A percentile compares a stretch with the other conserved stretches of the same genome.
Conservation (phyloP, 345 rosid species). For the Citropsis articulata region DNA sequence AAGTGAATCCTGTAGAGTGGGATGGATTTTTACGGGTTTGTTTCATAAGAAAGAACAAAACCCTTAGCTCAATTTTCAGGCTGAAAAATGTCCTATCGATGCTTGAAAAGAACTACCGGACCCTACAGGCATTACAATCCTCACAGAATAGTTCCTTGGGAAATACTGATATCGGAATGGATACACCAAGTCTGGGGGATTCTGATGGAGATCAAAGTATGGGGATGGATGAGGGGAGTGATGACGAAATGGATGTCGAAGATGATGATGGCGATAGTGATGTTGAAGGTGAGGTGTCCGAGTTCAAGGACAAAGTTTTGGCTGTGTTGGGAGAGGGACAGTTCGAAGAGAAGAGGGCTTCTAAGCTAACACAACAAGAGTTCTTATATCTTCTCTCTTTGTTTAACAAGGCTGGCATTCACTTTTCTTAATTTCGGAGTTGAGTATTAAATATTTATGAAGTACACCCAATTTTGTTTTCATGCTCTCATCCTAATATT, state of each 20-base stretch:
- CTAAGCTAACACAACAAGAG: conserved; percentile 73
- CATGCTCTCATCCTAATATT: no score
- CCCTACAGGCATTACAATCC: conserved; percentile 58
- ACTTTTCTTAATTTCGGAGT: conserved; percentile 46
- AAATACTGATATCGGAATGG: conserved; percentile 22
- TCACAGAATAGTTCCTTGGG: conserved; percentile 22
- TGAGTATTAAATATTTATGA: not conserved
- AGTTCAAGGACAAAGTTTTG: conserved; percentile 65
- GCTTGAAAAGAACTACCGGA: conserved; percentile 84
- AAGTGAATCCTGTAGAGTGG: conserved; percentile 74
- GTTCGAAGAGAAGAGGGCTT: conserved; percentile 74
- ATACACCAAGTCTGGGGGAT: conserved; percentile 26
- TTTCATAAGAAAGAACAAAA: conserved; percentile 89
- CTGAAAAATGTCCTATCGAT: conserved; percentile 57
- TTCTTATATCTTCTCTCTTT: conserved; percentile 75
- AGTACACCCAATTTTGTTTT: not conserved
- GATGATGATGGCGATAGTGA: conserved; percentile 43
- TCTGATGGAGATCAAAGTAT: conserved; percentile 39
- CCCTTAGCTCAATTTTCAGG: conserved; percentile 75
- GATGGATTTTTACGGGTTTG: conserved; percentile 84
- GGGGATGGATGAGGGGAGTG: conserved; percentile 52
- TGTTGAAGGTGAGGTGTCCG: conserved; percentile 48
- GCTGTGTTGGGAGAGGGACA: conserved; percentile 63
- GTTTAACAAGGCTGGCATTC: conserved; percentile 84
- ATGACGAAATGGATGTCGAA: conserved; percentile 34